Conservation (phyloP, 2,329 filamentous ascomycete species). For the Thyridium curvatum region DNA sequence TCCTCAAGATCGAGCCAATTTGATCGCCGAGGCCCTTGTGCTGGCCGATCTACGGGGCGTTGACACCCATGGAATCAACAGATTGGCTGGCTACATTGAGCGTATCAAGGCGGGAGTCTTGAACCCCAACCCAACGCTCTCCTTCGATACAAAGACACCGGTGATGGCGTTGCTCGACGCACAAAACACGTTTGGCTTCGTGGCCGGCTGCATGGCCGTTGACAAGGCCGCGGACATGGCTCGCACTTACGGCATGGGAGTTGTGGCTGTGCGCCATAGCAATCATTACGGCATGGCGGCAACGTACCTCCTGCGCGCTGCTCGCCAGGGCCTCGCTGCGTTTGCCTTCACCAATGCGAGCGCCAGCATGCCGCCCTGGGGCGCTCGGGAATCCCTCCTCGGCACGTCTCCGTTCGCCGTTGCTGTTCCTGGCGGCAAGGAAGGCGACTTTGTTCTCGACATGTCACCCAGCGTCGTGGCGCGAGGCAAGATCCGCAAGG, state of each 20-base stretch:
- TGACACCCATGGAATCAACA: slow-evolving; percentile 18
- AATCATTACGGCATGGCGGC: slow-evolving; percentile 21
- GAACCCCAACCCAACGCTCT: slow-evolving; percentile 10
- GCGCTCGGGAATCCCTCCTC: slow-evolving; percentile 20
- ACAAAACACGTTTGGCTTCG: slow-evolving; percentile 20
- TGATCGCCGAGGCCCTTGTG: slow-evolving; percentile 13
- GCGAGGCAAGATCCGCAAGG: slow-evolving; percentile 16
- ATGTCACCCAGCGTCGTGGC: slow-evolving; percentile 17
- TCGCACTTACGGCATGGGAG: slow-evolving; percentile 13
- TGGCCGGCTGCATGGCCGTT: slow-evolving; percentile 15
- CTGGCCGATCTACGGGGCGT: slow-evolving; percentile 17
- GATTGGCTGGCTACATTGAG: slow-evolving; percentile 14
- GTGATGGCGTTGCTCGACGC: slow-evolving; percentile 19
- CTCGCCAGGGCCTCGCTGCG: slow-evolving; percentile 10
- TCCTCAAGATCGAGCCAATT: slow-evolving; percentile 6
- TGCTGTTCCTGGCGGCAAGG: slow-evolving; percentile 48
- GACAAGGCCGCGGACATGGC: slow-evolving; percentile 13
- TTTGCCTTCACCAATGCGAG: slow-evolving; percentile 26
- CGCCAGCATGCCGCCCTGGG: slow-evolving; percentile 23
- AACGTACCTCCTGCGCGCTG: slow-evolving; percentile 14
- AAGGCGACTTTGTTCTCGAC: slow-evolving; percentile 26
- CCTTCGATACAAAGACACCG: slow-evolving; percentile 14
- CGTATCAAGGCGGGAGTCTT: slow-evolving; percentile 14
- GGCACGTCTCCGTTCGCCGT: slow-evolving; percentile 34
- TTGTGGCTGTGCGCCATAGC: slow-evolving; percentile 14